Base-by-base conservation (phyloP, 768 basidiomycete species). In the Fomitopsis serialis region DNA sequence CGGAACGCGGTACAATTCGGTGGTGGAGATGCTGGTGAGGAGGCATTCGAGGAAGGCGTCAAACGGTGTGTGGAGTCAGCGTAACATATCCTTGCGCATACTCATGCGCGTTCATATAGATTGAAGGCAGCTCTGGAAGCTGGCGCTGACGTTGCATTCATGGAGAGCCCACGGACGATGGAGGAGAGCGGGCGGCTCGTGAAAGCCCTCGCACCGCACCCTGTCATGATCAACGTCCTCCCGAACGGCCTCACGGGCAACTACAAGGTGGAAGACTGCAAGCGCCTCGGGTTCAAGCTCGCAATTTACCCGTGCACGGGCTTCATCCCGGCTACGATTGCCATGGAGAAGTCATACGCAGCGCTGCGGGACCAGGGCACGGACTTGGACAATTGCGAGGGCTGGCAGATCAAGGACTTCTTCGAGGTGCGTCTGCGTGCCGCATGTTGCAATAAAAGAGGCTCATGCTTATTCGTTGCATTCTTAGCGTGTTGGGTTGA, bases 221-320 rank as follows among this genome's bases (percentile, higher is more conserved):
- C 37, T 5, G 56, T 59, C 48, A 62, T 64, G 63, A 64, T 64
- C 59, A 64, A 64, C 45, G 58, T 64, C 48, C 61, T 64, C 29
- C 63, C 61, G 17, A 61, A 64, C 49, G 63, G 63, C 1, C 55
- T 64, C 13, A 64, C 63, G 5, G 63, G 61, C 10, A 64, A 64
- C 48, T 58, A 61, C 44, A 61, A 52, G 21, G 48, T 54, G 4
- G 44, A 58, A n/a, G 63, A 64, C 42, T 62, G 61, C 53, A 61
- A 54, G 42, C 56, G 58, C 17, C 58, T 64, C 45, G 63, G 63
- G 10, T 64, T 64, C 56, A 62, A 61, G 52, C 55, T 62, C 10
- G 59, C 58, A 5, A 62, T 64, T n/a, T 64, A 58, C 40, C 63
- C 63, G 11, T 62, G 63, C 52, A 64, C 63, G 2, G 63, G 63